Evolutionary conservation across 1,284 basidiomycete genomes (phyloP).

Genomic region (Butyriboletus appendiculatus): DNA sequence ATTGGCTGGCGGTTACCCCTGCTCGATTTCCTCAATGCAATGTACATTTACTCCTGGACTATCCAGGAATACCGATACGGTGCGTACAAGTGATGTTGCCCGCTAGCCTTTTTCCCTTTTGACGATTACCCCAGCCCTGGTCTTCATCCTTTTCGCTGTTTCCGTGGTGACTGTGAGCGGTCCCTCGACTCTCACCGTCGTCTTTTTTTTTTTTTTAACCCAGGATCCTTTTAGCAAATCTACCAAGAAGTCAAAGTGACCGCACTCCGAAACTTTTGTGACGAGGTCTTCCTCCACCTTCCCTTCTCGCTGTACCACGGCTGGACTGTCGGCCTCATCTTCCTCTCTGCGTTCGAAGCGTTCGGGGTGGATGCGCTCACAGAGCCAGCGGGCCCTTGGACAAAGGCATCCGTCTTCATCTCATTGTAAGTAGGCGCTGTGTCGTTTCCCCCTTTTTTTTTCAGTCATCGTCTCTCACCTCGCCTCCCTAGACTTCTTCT

Average conservation of each 20-base stretch:
- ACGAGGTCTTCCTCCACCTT: conserved; percentile 81
- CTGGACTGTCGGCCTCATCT: conserved; percentile 88
- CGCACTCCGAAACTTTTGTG: conserved; percentile 59
- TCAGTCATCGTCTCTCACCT: background rate
- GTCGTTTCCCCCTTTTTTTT: too few species aligned
- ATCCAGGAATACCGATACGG: conserved; percentile 71
- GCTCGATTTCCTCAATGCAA: conserved; percentile 80
- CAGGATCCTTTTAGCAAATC: conserved; percentile 63
- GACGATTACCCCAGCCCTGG: conserved; percentile 58
- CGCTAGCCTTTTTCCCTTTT: background rate
- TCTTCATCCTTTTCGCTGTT: conserved; percentile 82
- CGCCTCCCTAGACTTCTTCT: conserved; percentile 69
- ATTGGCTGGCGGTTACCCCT: conserved; percentile 89
- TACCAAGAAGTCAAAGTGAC: conserved; percentile 90
- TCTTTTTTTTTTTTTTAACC: background rate
- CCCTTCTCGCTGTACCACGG: conserved; percentile 95
- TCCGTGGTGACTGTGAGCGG: conserved; percentile 67
- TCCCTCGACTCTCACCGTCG: background rate
- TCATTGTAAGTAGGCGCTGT: conserved; percentile 51
- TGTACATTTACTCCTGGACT: conserved; percentile 85
- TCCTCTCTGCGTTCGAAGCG: conserved; percentile 88
- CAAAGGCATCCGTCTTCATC: conserved; percentile 89
- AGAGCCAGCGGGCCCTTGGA: conserved; percentile 79
- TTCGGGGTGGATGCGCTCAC: conserved; percentile 80
- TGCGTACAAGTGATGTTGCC: conserved; percentile 22